A percentile compares a stretch with the other conserved stretches of the same genome.
Evolutionary conservation across 2,329 filamentous ascomycete genomes (phyloP).

Genomic region (Colletotrichum sublineola): DNA sequence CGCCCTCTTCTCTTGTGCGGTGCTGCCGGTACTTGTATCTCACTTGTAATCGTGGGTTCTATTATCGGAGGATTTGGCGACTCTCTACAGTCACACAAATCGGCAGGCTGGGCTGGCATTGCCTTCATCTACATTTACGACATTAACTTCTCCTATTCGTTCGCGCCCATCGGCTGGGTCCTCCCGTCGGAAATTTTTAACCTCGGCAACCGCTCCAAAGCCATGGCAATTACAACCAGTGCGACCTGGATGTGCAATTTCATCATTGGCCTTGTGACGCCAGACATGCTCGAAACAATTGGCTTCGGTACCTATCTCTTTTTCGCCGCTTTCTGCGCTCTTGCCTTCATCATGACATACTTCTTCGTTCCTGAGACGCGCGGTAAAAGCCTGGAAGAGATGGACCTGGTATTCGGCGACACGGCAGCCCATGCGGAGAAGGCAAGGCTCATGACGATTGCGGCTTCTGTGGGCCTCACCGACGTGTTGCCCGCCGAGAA

Average conservation of each 20-base stretch:
- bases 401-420: conserved; percentile 61
- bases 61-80: conserved; percentile 50
- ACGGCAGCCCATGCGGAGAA: conserved; percentile 52
- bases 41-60: neutral
- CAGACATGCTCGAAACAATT: conserved; percentile 66
- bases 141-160: conserved; percentile 50
- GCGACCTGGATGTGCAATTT: conserved; percentile 70
- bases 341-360: conserved; percentile 62
- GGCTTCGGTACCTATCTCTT: conserved; percentile 70
- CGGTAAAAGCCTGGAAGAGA: conserved; percentile 67
- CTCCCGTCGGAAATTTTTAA: conserved; percentile 71
- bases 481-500: conserved; percentile 11
- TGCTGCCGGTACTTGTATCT: neutral
- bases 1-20: neutral
- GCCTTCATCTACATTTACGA: conserved; percentile 70
- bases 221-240: conserved; percentile 69
- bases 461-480: conserved; percentile 47
- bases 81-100: conserved; percentile 59
- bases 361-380: conserved; percentile 71
- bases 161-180: conserved; percentile 67
- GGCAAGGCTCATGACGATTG: conserved; percentile 45
- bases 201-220: conserved; percentile 68
- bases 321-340: conserved; percentile 66
- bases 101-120: conserved; percentile 70
- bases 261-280: conserved; percentile 56